Percentiles rank a stretch among this genome's conserved stretches.
Conservation (phyloP, 2,329 filamentous ascomycete species). For the Plectosphaerella plurivora region DNA sequence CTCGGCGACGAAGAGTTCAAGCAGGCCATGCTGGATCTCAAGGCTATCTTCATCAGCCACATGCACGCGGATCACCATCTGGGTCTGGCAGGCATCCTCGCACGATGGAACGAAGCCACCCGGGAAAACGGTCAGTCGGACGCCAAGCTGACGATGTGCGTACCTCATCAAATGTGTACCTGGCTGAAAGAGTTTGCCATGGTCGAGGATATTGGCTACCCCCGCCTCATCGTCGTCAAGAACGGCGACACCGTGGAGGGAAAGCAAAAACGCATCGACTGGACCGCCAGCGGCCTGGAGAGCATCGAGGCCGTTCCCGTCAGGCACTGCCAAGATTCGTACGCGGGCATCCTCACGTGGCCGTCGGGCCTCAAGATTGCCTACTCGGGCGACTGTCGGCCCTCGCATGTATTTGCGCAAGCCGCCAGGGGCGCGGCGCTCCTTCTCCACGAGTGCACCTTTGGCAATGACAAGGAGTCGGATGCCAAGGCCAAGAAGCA, state of each 20-base stretch:
- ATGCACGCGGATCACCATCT: constrained; percentile 95
- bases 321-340: constrained; percentile 73
- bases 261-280: constrained; percentile 11
- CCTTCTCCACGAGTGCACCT: constrained; percentile 92
- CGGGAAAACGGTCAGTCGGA: constrained; percentile 23
- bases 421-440: constrained; percentile 75
- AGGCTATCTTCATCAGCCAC: constrained; percentile 88
- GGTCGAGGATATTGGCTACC: constrained; percentile 72
- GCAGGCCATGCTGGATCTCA: constrained; percentile 72
- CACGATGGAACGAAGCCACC: constrained; percentile 67
- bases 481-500: constrained; percentile 89
- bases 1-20: constrained; percentile 61
- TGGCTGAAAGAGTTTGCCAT: constrained; percentile 77
- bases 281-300: constrained; percentile 55
- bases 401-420: constrained; percentile 61
- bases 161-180: constrained; percentile 64
- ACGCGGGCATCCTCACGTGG: constrained; percentile 75
- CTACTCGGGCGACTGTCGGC: constrained; percentile 92
- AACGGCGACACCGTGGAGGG: constrained; percentile 13
- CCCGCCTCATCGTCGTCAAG: constrained; percentile 33
- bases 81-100: constrained; percentile 75
- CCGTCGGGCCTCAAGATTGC: constrained; percentile 78
- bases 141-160: constrained; percentile 59
- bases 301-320: constrained; percentile 66
- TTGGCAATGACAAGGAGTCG: constrained; percentile 74